A percentile compares a stretch with the other conserved stretches of the same genome.
phyloP scores from a whole-genome alignment of 1,139 yeast species.

The Debaryomycetaceae sp. region DNA sequence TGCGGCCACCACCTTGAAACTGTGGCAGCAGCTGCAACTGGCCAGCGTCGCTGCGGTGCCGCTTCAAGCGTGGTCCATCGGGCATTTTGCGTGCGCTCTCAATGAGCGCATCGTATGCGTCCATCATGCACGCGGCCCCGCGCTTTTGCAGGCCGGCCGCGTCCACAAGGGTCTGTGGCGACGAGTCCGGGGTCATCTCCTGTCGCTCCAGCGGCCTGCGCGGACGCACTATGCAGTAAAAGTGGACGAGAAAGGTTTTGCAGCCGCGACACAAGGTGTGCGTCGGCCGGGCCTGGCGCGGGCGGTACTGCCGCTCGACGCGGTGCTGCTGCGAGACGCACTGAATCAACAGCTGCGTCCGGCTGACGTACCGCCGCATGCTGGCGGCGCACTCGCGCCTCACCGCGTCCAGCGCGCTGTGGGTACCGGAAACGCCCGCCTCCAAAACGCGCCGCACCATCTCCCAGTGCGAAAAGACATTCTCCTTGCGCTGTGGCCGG shows the following conservation, averaged over 20 bases:
- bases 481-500: constrained; percentile 41
- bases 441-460: constrained; percentile 26
- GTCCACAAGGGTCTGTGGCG: constrained; percentile 17
- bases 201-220: constrained; percentile 7
- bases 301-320: neutral
- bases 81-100: constrained; percentile 4
- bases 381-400: neutral
- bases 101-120: constrained; percentile 3
- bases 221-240: constrained; percentile 18
- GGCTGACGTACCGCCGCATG: neutral
- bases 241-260: constrained; percentile 28
- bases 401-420: constrained; percentile 4
- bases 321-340: neutral
- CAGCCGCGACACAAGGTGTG: constrained; percentile 33
- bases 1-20: neutral
- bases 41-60: constrained; percentile 1
- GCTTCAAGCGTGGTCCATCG: constrained; percentile 1
- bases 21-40: neutral
- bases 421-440: constrained; percentile 11
- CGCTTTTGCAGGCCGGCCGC: neutral
- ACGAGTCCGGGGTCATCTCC: constrained; percentile 27
- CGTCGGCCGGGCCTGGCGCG: constrained; percentile 16
- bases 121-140: constrained; percentile 1
- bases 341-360: neutral
- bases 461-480: constrained; percentile 41